Evolutionary conservation across 192 early-diverging fungal genomes (phyloP), one percentile per base, ranked within the genome.

Genomic region (Funneliformis mosseae): DNA sequence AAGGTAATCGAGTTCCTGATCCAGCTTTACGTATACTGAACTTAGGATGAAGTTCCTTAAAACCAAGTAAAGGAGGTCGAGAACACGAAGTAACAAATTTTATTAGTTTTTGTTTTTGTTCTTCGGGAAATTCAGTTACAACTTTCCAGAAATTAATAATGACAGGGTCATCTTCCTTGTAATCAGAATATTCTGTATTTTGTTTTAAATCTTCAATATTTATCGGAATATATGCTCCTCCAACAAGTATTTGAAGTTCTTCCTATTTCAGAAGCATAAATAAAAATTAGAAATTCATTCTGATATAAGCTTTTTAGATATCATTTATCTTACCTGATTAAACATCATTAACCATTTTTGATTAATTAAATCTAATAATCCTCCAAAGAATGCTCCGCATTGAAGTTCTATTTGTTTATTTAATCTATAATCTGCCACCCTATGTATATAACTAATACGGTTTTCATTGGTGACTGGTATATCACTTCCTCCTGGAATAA

Each of bases 81-180:
- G 93, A 89, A 81, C 97, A 98, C 74, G 92, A 94, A 6, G 97
- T 99, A 9, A 96, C 90, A 89, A 99, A 99, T 81, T 93, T 93
- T 59, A 97, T 87, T 73, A 91, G 83, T 25, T 88, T 83, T 76
- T 83, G 83, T 6, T 85, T 85, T 77, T 89, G 84, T 67, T 88
- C 85, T 60, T 89, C 86, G 33, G 76, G 68, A 81, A 88, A 85
- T 25, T 82, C 81, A 25, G 81, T 61, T 8, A 91, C 78, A 8
- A 87, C 87, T 7, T 71, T 80, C 90, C 90, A 91, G 66, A 99
- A 95, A 8, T 88, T 81, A 10, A 85, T 74, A 41, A 99, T 94
- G 7, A 93, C 92, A n/a, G 91, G 90, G 80, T 97, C 95, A 8
- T 81, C 78, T 8, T 84, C 83, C 27, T 83, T 84, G 83, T 91